Percentiles rank a stretch among this genome's conserved stretches.
These are phyloP conservation scores for Gymnopilus junonius DNA, from an alignment of 768 basidiomycete species.

Conservation along the genomic window DNA sequence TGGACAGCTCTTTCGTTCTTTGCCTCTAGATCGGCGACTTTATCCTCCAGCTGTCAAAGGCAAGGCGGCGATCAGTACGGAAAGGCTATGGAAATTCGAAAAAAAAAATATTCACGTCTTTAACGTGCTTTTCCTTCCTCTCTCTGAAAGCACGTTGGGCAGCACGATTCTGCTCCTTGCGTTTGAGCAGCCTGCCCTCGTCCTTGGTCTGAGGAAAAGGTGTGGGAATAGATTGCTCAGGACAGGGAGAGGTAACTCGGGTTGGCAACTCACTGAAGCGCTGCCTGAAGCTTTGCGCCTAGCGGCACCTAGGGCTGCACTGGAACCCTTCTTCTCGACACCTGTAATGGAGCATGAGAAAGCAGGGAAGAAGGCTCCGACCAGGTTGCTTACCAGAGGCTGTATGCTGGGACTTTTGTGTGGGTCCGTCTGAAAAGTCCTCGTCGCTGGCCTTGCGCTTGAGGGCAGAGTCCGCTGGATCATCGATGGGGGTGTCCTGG, in stretches of 20 bases:
- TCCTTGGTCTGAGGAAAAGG: constrained; percentile 51
- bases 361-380: not conserved
- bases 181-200: constrained; percentile 76
- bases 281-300: constrained; percentile 42
- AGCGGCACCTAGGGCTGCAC: constrained; percentile 14
- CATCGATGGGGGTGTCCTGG: constrained; percentile 38
- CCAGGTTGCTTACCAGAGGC: constrained; percentile 44
- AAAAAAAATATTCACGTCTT: constrained; percentile 70
- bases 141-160: constrained; percentile 98
- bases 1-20: constrained; percentile 72
- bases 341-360: not conserved
- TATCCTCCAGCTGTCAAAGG: constrained; percentile 80
- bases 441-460: constrained; percentile 82
- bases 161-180: constrained; percentile 97
- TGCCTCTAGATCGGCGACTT: constrained; percentile 84
- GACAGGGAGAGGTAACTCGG: not conserved
- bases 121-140: constrained; percentile 96
- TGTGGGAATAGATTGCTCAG: constrained; percentile 1
- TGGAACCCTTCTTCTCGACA: constrained; percentile 25
- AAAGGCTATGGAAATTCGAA: constrained; percentile 3
- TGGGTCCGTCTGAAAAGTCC: constrained; percentile 66
- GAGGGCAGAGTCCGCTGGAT: constrained; percentile 51
- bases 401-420: constrained; percentile 69
- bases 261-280: constrained; percentile 28
- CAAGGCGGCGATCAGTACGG: constrained; percentile 6